Evolutionary conservation across 345 rosid species (phyloP).

Genomic region (Raphanus raphanistrum): DNA sequence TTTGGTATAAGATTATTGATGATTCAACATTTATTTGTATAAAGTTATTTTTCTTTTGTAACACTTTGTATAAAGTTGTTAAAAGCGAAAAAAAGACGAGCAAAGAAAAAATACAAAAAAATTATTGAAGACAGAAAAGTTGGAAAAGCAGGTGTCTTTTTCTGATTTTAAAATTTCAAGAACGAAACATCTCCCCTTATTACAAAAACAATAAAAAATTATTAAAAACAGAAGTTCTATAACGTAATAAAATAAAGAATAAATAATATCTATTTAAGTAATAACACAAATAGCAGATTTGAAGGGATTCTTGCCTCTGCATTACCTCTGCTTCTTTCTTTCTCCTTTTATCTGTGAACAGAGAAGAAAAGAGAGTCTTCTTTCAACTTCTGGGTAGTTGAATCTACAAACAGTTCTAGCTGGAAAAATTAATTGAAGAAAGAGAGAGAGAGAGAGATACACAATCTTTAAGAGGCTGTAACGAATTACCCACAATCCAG

Average conservation of each 20-base stretch:
- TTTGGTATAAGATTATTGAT: not conserved
- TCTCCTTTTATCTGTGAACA: conserved; percentile 2
- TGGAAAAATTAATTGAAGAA: conserved; percentile 40
- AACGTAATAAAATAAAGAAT: not conserved
- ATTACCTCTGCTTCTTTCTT: not conserved
- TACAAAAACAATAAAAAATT: conserved; percentile 3
- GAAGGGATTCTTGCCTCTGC: conserved; percentile 21
- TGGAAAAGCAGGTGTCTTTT: conserved; percentile 8
- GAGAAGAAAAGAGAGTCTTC: conserved; percentile 15
- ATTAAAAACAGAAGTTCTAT: not conserved
- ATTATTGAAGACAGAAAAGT: not conserved
- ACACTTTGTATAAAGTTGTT: too few relatives aligned
- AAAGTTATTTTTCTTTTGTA: not conserved
- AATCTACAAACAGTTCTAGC: conserved; percentile 31
- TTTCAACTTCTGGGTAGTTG: conserved; percentile 37
- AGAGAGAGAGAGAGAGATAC: conserved; percentile 21
- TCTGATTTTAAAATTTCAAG: conserved; percentile 15
- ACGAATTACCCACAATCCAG: conserved; percentile 51
- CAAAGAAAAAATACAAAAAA: not conserved
- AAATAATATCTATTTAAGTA: not conserved
- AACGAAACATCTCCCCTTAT: conserved; percentile 35
- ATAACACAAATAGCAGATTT: conserved; percentile 21
- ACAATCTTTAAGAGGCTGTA: conserved; percentile 44
- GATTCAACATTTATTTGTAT: not conserved
- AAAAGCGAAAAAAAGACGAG: not conserved